These are phyloP conservation scores for Groenewaldozyma salmanticensis DNA, from an alignment of 805 yeast species.

Conservation along the genomic window DNA sequence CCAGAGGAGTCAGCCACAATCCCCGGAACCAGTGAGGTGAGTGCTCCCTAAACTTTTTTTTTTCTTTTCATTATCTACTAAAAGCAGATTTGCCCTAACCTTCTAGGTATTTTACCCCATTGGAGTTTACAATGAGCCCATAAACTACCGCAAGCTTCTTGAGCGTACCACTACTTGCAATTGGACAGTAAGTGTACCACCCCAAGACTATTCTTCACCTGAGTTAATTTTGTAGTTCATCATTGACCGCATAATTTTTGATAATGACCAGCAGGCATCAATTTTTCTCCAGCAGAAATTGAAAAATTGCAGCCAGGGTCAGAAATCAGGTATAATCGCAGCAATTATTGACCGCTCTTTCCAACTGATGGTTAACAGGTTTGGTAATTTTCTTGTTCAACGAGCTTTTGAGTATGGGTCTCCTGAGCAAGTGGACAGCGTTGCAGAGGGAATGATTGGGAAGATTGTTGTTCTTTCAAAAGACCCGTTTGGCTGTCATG, in stretches of 20 bases:
- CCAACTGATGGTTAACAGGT: constrained; percentile 31
- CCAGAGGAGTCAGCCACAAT: no score
- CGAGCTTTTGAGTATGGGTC: constrained; percentile 30
- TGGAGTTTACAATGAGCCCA: constrained; percentile 16
- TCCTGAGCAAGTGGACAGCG: constrained; percentile 19
- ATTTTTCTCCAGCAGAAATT: constrained; percentile 33
- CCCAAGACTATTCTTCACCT: background rate
- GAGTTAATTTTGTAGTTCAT: constrained; percentile 10
- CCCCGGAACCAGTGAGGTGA: background rate
- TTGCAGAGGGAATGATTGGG: constrained; percentile 23
- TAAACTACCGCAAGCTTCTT: constrained; percentile 25
- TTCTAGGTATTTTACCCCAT: constrained; percentile 10
- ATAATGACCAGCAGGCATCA: constrained; percentile 34
- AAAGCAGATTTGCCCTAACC: background rate
- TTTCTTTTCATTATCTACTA: no score
- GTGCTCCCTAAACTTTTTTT: no score
- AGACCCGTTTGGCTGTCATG: constrained; percentile 35
- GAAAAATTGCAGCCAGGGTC: constrained; percentile 22
- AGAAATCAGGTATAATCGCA: constrained; percentile 23
- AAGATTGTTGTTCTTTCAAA: constrained; percentile 25
- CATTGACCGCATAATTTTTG: constrained; percentile 25
- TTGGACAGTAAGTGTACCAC: constrained; percentile 16
- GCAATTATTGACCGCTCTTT: constrained; percentile 23
- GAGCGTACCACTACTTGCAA: constrained; percentile 22
- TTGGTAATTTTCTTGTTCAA: constrained; percentile 35